Percentiles rank a stretch among this genome's conserved stretches.
These are phyloP conservation scores for Podospora comata DNA, from an alignment of 495 filamentous ascomycete genomes.

Conservation along the genomic window DNA sequence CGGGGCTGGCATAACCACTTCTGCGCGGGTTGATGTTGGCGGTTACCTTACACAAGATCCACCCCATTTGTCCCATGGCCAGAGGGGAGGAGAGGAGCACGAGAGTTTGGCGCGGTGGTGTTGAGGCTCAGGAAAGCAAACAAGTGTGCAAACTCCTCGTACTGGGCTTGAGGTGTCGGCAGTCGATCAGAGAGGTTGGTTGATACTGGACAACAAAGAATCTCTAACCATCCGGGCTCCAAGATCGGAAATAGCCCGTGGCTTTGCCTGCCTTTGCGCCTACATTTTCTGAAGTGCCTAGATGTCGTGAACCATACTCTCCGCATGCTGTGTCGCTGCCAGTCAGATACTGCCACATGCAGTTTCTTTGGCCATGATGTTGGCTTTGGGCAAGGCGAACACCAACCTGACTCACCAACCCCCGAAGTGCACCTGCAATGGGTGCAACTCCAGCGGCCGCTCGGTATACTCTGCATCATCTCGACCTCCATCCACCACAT, in stretches of 20 bases:
- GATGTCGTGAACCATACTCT: neutral
- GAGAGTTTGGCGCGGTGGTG: neutral
- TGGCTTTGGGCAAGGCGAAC: neutral
- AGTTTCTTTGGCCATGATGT: neutral
- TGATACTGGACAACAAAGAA: neutral
- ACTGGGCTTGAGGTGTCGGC: too few relatives aligned
- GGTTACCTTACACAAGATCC: neutral
- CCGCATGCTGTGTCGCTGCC: neutral
- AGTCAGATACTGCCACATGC: neutral
- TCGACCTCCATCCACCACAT: neutral
- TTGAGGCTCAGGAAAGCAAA: neutral
- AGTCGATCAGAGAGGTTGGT: too few relatives aligned
- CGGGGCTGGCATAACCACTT: neutral
- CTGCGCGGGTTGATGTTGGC: neutral
- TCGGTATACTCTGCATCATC: neutral
- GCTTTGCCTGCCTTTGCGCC: neutral
- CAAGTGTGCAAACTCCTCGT: neutral
- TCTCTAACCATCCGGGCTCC: neutral
- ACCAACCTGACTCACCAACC: neutral
- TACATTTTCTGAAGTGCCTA: neutral
- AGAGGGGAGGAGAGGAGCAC: neutral
- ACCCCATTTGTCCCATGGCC: neutral
- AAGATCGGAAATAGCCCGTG: neutral
- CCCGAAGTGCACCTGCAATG: neutral
- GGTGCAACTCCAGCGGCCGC: neutral